Evolutionary conservation across 176 grass and related monocot species (phyloP), one percentile per base, ranked within the genome.

Genomic region (Lolium perenne): DNA sequence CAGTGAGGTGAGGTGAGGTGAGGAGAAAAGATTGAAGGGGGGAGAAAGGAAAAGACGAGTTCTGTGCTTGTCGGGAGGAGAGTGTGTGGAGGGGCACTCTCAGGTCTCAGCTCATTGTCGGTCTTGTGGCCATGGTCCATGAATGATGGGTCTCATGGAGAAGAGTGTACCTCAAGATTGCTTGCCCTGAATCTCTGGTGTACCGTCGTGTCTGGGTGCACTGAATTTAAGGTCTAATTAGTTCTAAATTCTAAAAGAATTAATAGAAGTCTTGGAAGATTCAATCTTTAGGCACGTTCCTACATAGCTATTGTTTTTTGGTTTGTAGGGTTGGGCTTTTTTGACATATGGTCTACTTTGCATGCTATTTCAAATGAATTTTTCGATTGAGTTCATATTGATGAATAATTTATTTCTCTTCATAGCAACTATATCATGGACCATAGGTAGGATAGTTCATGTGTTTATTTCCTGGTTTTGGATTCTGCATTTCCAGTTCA

Each of bases 41-140:
- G 10, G 57, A 79, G 47, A 73, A 65, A 78, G 65, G 38, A 62
- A 79, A 87, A 90, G 84, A 86, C 76, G 80, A 87, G 84, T 58
- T 73, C 56, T 74, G 84, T 69, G 74, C 80, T 87, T 87, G 84
- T 71, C 89, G 65, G 80, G 55, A 14, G 43, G 65, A 40, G 32
- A 73, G 21, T 16, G 40, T 58, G 56, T 13, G 40, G 21, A 47
- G 26, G 26, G 32, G 22, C n/a, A 8, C 71, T 61, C 32, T 35
- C 32, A 35, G 32, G 32, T 43, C 73, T 70, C 62, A 26, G 4
- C 50, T 60, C 81, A 70, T 25, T 79, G 22, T 86, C 32, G 32
- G 32, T 35, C 80, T 87, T 83, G 75, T 83, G 84, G 64, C 38
- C 82, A 80, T 74, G 72, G 84, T 55, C 38, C 82, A 80, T 67